Base-by-base conservation (phyloP, 2,329 filamentous ascomycete genomes). In the Talaromyces albobiverticillius region DNA sequence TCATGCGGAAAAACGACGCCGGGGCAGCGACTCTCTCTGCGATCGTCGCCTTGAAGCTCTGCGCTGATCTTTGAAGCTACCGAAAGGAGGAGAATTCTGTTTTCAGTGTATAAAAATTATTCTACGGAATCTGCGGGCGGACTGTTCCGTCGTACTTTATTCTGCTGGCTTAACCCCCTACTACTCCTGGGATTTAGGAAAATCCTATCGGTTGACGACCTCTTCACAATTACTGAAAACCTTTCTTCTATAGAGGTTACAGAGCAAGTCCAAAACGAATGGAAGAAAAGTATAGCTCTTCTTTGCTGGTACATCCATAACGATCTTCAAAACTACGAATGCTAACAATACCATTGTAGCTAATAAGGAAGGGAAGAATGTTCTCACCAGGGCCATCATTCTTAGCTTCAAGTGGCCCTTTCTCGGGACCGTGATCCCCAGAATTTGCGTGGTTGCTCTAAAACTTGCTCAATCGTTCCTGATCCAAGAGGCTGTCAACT, bases 71-170 rank as follows among this genome's bases (percentile, higher is more conserved):
- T 73, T 2, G 74, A 73, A 56, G 64, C 67, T n/a, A 58, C 59
- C 25, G 65, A 71, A 10, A 78, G 77, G 51, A 55, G 62, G 23
- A 60, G 59, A 6, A 58, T 70, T 13, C 59, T 72, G 3, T 51
- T 67, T 1, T 57, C 61, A 0, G 61, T 62, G 16, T 71, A 69
- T 32, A 64, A 64, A 1, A 31, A 61, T 3, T 63, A 61, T 13
- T 77, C 77, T 2, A 68, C 62, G 0, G 79, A 82, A 59, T 73
- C 71, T 29, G 77, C 75, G 5, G 76, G 74, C 52, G 73, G 76
- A 4, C 60, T 75, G 10, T 72, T 76, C 57, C 76, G 64, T 51
- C 64, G 70, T 20, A 66, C 66, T 2, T 62, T 77, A 16, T 79
- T 79, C 56, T 73, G 68, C 60, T 80, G 77, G 77, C 67, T 79